Evolutionary conservation across 345 rosid species (phyloP), one percentile per base, ranked within the genome.

Genomic region (Populus deltoides): DNA sequence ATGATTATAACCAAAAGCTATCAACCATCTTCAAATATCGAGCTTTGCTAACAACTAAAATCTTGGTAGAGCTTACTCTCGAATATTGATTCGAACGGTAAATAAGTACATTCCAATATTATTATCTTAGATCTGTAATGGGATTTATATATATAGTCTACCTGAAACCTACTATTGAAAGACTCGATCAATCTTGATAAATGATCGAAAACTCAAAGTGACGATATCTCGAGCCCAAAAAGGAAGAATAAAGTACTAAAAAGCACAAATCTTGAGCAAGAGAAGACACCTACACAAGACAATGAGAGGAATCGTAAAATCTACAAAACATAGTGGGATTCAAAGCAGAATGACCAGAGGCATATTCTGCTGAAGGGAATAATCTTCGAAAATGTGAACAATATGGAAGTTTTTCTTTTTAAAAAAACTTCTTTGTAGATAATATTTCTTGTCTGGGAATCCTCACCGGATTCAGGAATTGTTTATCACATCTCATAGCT

Each of bases 361-460:
- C 66, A 71, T 78, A 78, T 47, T 75, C 70, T 69, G 62, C 77
- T 12, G 7, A 35, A 45, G 35, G 68, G 81, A 80, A 77, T 80
- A 80, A 77, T 80, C 81, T 70, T 55, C 47, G 69, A 43, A 39
- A 80, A 73, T 39, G 31, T 3, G 17, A 31, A 27, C 59, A n/a
- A 15, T 0, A 6, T 17, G 24, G 11, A 38, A 20, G 47, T 3
- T 20, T 36, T 13, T 13, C 7, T 24, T 18, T 45, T 45, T 62
- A 57, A 33, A 33, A 33, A 33, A 41, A 66, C 75, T 70, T 29
- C 20, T 10, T 16, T 51, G 38, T 12, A 29, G 20, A 63, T 17
- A 35, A 72, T 47, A 27, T 25, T 20, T 29, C 57, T 72, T 36
- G 24, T 35, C 47, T 55, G 38, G 70, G 76, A 80, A 77, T 80